Conservation (phyloP, 768 basidiomycete genomes). For the Psilocybe tampanensis region DNA sequence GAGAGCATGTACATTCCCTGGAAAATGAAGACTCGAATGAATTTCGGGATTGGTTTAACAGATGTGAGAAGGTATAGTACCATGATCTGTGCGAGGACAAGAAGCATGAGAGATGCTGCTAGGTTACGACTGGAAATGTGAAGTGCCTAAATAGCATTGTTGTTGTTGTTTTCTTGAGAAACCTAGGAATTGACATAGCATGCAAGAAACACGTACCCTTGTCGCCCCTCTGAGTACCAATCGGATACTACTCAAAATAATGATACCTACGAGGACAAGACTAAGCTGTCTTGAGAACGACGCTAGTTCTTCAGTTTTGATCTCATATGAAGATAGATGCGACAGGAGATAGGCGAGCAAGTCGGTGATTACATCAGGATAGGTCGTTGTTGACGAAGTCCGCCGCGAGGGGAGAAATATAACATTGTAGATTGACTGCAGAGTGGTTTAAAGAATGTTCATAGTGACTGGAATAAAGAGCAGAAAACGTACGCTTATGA, state of each 20-base stretch:
- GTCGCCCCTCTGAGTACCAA: constrained; percentile 71
- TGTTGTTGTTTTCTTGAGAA: background rate
- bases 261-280: constrained; percentile 71
- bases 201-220: constrained; percentile 38
- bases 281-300: constrained; percentile 54
- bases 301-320: constrained; percentile 37
- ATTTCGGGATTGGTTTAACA: background rate
- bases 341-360: constrained; percentile 35
- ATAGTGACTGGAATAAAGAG: background rate
- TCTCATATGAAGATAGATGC: constrained; percentile 15
- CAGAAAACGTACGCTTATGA: constrained; percentile 52
- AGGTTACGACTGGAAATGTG: constrained; percentile 69
- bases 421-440: constrained; percentile 52
- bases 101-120: constrained; percentile 75
- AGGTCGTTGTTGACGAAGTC: constrained; percentile 34
- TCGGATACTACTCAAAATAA: constrained; percentile 74
- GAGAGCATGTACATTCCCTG: constrained; percentile 85
- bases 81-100: constrained; percentile 83
- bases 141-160: constrained; percentile 24
- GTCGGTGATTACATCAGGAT: constrained; percentile 44
- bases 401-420: constrained; percentile 40
- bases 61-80: constrained; percentile 36
- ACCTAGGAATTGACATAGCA: background rate
- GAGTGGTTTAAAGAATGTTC: background rate
- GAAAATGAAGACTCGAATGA: background rate